Evolutionary conservation across 805 yeast species (phyloP), one percentile per base, ranked within the genome.

Genomic region (Candida pseudofarinosa): DNA sequence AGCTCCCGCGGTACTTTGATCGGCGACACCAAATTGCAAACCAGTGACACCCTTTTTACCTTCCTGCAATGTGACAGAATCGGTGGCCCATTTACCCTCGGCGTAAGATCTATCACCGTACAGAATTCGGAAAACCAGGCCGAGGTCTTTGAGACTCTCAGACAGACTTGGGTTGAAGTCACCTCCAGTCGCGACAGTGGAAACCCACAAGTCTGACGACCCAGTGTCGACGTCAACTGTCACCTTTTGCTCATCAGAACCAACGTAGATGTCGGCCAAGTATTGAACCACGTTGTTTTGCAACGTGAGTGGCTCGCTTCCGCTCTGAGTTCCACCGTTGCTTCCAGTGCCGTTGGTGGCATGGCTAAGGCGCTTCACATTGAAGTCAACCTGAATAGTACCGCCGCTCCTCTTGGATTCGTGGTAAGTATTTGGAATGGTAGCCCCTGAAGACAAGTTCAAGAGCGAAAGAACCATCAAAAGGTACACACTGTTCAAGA

Each of bases 81-180:
- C 68, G 3, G 38, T 40, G 4, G 59, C 64, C 79, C 81, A 81
- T 10, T 50, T 46, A 10, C 86, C 87, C 8, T 55, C 49, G 8
- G 80, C 81, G 46, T 61, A 71, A 5, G 73, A 60, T 18, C 67
- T 65, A 49, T 79, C 83, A 13, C 73, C 73, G 54, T 79, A 80
- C 37, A 55, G 47, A 46, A 74, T 73, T 28, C 45, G 50, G 45
- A 72, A 75, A 2, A 31, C 39, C 0, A 73, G 58, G 18, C 52
- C 41, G 46, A 68, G 67, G 17, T 32, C 19, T 1, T 47, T 18
- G 49, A 59, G 74, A 4, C 73, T 46, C 2, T 60, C 40, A 1
- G 78, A 73, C 3, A 43, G 34, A 3, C 50, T 43, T 1, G 52
- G 37, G 42, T 64, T 54, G 44, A 70, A 74, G 3, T 19, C 17